Base-by-base conservation (phyloP, 2,329 filamentous ascomycete genomes). In the Sporothrix euskadiensis region DNA sequence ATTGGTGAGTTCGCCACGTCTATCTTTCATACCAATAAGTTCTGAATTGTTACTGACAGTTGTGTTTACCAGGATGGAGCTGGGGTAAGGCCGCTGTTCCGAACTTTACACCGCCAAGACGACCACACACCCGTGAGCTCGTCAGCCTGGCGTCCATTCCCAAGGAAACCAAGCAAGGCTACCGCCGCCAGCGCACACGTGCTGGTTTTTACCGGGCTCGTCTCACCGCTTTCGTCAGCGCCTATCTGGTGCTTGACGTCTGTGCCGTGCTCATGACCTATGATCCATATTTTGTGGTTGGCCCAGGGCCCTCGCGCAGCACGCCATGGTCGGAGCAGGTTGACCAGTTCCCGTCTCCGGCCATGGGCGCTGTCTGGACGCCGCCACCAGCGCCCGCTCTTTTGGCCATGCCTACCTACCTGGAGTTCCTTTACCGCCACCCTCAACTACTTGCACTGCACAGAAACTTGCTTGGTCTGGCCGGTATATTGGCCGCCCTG, bases 261-360 rank as follows among this genome's bases (percentile, higher is more conserved):
- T 81, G 93, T 71, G 92, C 92, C 78, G 86, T 90, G 1, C 75
- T 89, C 75, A 90, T 93, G 83, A 89, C 91, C 77, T 87, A 88
- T 71, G 95, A 98, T 78, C 90, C 91, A 0, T 97, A 95, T 83
- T 97, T 94, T 81, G 78, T 89, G 73, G 79, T 88, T 32, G 86
- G 88, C 0, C 82, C 84, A 0, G 71, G 73, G 19, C 75, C 74
- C 74, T 75, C 30, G 8, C 39, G 63, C 6, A 16, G 26, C 16
- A 7, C 5, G 1, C 22, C 70, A 10, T 81, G 82, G 1, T 79
- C 82, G 4, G 70, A 47, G 16, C 74, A 75, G 69, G 7, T 35
- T 14, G 54, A 71, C 14, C 32, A n/a, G 6, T 73, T 66, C 44
- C 65, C 73, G 26, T 54, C 30, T 16, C 66, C 65, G 4, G 65